Base-by-base conservation (phyloP, 257 asterid species). In the Ilex aquifolium region DNA sequence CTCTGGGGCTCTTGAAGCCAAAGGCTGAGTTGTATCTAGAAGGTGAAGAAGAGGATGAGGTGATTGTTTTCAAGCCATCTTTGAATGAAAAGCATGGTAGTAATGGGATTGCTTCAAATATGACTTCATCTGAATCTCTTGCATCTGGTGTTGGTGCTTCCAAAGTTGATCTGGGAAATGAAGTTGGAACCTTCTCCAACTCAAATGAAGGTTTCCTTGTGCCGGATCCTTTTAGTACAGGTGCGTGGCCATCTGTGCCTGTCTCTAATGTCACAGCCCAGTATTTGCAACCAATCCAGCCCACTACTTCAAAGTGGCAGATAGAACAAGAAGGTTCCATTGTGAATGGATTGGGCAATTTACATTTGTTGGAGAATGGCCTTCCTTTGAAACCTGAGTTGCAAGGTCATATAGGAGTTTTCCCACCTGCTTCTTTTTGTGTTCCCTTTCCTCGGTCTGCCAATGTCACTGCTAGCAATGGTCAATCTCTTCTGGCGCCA, bases 11-110 rank as follows among this genome's bases (percentile, higher is more conserved):
- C 54, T 73, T 65, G 48, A 68, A 71, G 55, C 64, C 80, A 56
- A 77, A 77, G 75, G 62, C 72, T 17, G 75, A 75, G 54, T 72
- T 62, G 44, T 70, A 61, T 31, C 55, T 74, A 55, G 93, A 82
- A 59, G 77, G 62, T 39, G 99, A 80, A 49, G 88, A 79, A n/a
- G 90, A 90, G 67, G 96, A 88, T 17, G 95, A 88, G 78, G 97
- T 87, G 72, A 93, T 93, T 61, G 80, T 93, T 50, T 93, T 93
- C 70, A 87, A 84, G 84, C 99, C 99, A 8, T 68, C 81, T 13
- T 56, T 71, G n/a, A 60, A 69, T 53, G 96, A 90, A 71, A 93
- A 82, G 80, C 78, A 66, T 53, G 57, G 72, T 16, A 87, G 72
- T 16, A 87, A 83, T 56, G 85, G 76, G 8, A 65, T 76, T 42